Percentiles rank a stretch among this genome's conserved stretches.
phyloP scores from a whole-genome alignment of 257 asterid species.

The Coffea canephora region DNA sequence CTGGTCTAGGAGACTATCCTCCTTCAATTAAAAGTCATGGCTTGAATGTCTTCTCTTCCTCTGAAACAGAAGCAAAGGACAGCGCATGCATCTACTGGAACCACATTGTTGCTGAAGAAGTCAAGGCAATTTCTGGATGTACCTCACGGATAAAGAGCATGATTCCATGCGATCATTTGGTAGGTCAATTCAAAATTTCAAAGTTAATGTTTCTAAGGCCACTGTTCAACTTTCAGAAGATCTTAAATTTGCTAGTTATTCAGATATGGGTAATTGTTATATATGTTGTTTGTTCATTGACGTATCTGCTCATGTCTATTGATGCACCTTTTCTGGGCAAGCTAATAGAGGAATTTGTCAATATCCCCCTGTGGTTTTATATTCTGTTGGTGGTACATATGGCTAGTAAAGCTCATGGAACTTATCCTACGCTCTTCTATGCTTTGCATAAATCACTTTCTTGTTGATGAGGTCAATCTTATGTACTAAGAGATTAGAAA shows the following conservation, averaged over 20 bases:
- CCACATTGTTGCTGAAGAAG: constrained; percentile 73
- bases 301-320: neutral
- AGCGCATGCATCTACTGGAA: constrained; percentile 50
- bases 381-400: neutral
- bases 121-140: constrained; percentile 77
- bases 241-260: neutral
- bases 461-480: neutral
- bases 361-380: neutral
- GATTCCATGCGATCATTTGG: constrained; percentile 44
- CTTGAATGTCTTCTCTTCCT: constrained; percentile 32
- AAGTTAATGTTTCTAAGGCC: constrained; percentile 14
- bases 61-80: constrained; percentile 60
- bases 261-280: neutral
- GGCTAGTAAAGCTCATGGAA: neutral
- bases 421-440: neutral
- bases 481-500: neutral
- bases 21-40: constrained; percentile 38
- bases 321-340: neutral
- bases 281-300: neutral
- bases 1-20: constrained; percentile 48
- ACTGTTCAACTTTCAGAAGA: neutral
- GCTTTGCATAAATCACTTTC: neutral
- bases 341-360: neutral
- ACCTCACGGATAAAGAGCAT: constrained; percentile 60
- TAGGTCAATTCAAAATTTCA: constrained; percentile 33